Percentiles rank a stretch among this genome's conserved stretches.
Evolutionary conservation across 768 basidiomycete genomes (phyloP).

Genomic region (Lactarius psammicola): DNA sequence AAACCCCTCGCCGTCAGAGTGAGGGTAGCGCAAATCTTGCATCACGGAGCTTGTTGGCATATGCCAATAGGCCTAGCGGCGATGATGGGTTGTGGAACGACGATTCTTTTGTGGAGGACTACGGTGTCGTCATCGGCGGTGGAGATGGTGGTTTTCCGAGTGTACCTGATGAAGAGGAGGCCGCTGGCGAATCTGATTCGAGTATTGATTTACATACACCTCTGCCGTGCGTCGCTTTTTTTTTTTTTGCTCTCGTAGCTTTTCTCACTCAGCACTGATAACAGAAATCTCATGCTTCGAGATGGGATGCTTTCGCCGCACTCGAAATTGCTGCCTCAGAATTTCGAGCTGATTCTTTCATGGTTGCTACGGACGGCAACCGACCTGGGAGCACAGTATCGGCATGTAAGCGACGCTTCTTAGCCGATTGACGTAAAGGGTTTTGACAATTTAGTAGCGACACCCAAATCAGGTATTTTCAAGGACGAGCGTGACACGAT

Average conservation of each 20-base stretch:
- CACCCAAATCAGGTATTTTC: slow-evolving; percentile 38
- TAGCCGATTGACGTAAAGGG: slow-evolving; percentile 11
- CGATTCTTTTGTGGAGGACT: slow-evolving; percentile 33
- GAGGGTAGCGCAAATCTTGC: slow-evolving; percentile 25
- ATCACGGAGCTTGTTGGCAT: slow-evolving; percentile 28
- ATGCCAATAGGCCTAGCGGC: slow-evolving; percentile 13
- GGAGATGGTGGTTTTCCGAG: slow-evolving; percentile 31
- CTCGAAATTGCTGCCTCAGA: slow-evolving; percentile 40
- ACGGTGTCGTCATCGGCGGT: slow-evolving; percentile 31
- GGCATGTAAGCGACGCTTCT: slow-evolving; percentile 29
- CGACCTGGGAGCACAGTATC: slow-evolving; percentile 34
- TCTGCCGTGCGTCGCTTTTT: slow-evolving; percentile 36
- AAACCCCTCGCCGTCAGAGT: slow-evolving; percentile 28
- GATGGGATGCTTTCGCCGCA: slow-evolving; percentile 42
- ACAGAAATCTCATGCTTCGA: slow-evolving; percentile 41
- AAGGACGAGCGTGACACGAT: slow-evolving; percentile 41
- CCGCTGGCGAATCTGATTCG: slow-evolving; percentile 38
- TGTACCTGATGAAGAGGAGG: slow-evolving; percentile 33
- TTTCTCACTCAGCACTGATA: not conserved
- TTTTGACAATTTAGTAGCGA: slow-evolving; percentile 30
- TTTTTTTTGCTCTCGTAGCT: not conserved
- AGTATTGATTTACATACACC: slow-evolving; percentile 42
- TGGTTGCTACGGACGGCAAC: slow-evolving; percentile 27
- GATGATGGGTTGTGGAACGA: slow-evolving; percentile 32
- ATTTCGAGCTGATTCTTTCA: slow-evolving; percentile 23